Conservation (phyloP, 148 eudicot genomes). For the Diospyros kaki region DNA sequence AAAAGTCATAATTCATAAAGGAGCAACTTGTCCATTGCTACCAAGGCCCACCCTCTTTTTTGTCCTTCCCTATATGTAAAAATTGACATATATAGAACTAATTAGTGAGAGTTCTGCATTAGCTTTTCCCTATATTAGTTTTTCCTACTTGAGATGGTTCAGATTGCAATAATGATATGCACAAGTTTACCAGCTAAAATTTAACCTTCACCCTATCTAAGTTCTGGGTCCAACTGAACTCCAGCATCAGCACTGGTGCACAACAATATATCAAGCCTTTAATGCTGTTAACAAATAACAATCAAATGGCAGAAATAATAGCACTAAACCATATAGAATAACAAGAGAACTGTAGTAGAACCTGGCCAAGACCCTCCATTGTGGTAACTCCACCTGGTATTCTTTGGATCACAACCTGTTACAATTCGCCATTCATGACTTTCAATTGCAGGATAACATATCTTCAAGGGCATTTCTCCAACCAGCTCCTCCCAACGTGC, state of each 20-base stretch:
- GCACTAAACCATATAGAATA: slow-evolving; percentile 9
- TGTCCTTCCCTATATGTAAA: not conserved
- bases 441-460: slow-evolving; percentile 85
- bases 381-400: slow-evolving; percentile 98
- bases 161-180: not conserved
- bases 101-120: not conserved
- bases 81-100: not conserved
- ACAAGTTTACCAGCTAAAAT: not conserved
- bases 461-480: slow-evolving; percentile 94
- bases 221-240: not conserved
- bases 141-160: not conserved
- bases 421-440: slow-evolving; percentile 95
- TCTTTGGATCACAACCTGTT: slow-evolving; percentile 97
- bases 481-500: slow-evolving; percentile 95
- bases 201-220: not conserved
- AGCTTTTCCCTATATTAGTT: not conserved
- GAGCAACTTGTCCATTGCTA: too few species aligned
- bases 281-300: not conserved
- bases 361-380: slow-evolving; percentile 99
- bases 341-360: slow-evolving; percentile 25
- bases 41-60: not conserved
- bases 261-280: not conserved
- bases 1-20: not conserved
- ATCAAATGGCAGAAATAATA: not conserved
- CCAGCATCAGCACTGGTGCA: too few species aligned